Evolutionary conservation across 2,329 filamentous ascomycete species (phyloP).

Genomic region (Colletotrichum theobromicola): DNA sequence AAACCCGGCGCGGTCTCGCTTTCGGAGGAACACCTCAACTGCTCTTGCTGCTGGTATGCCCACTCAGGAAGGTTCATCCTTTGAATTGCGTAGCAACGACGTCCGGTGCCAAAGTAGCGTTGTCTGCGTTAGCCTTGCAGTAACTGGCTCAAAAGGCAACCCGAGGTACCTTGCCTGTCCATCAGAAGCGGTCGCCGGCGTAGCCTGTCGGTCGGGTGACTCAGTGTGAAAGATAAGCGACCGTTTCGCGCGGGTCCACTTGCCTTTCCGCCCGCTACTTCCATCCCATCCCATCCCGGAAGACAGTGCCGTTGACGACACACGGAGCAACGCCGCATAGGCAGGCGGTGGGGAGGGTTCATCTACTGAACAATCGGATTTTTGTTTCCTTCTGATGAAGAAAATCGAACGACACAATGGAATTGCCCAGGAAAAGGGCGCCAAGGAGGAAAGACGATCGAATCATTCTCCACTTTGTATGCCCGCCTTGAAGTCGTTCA

Average conservation of each 20-base stretch:
- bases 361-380: not conserved
- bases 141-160: not conserved
- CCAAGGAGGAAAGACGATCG: conserved; percentile 64
- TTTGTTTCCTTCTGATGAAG: not conserved
- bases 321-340: not conserved
- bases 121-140: not conserved
- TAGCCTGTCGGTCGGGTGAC: conserved; percentile 12
- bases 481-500: conserved; percentile 30
- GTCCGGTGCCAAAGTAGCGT: not conserved
- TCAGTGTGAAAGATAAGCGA: conserved; percentile 17
- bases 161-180: not conserved
- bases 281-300: not conserved
- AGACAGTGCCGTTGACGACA: not conserved
- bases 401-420: conserved; percentile 30
- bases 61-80: not conserved
- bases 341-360: not conserved
- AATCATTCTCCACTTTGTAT: conserved; percentile 83
- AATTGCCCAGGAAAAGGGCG: conserved; percentile 30
- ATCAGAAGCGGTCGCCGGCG: conserved; percentile 8
- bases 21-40: not conserved
- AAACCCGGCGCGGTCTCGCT: not conserved
- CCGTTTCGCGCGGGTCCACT: not conserved
- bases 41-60: not conserved
- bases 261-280: not conserved
- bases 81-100: not conserved